A percentile compares a stretch with the other conserved stretches of the same genome.
Conservation (phyloP, 805 yeast species). For the Zygosaccharomyces rouxii region DNA sequence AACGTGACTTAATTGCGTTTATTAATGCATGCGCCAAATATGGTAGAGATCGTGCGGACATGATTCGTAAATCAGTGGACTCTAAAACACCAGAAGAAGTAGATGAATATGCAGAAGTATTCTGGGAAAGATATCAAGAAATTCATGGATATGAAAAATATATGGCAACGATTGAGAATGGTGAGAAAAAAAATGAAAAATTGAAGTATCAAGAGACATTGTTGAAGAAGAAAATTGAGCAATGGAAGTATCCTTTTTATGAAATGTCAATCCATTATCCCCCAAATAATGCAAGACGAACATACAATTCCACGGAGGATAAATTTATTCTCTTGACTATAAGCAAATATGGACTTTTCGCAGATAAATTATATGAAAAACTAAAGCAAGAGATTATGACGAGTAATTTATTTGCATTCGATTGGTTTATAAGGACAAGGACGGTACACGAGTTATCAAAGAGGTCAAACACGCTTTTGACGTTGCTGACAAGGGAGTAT, state of each 20-base stretch:
- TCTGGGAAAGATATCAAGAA: slow-evolving; percentile 57
- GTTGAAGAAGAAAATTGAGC: slow-evolving; percentile 49
- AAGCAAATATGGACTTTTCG: slow-evolving; percentile 59
- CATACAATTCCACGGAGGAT: slow-evolving; percentile 67
- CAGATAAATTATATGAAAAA: slow-evolving; percentile 56
- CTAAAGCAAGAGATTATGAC: slow-evolving; percentile 59
- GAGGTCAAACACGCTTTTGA: slow-evolving; percentile 60
- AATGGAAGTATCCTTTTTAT: slow-evolving; percentile 54
- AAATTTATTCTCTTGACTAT: slow-evolving; percentile 58
- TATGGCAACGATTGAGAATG: slow-evolving; percentile 63
- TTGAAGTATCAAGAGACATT: slow-evolving; percentile 51
- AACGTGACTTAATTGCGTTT: slow-evolving; percentile 69
- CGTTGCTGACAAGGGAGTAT: slow-evolving; percentile 65
- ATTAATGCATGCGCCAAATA: slow-evolving; percentile 64
- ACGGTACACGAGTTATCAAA: slow-evolving; percentile 68
- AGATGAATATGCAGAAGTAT: slow-evolving; percentile 50
- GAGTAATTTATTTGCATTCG: slow-evolving; percentile 61
- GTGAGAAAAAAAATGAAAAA: slow-evolving; percentile 62
- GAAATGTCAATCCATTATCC: slow-evolving; percentile 67
- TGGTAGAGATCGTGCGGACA: slow-evolving; percentile 50
- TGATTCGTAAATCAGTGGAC: slow-evolving; percentile 53
- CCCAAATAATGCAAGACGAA: slow-evolving; percentile 75
- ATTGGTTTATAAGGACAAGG: slow-evolving; percentile 69
- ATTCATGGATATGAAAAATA: slow-evolving; percentile 72
- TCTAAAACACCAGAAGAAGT: slow-evolving; percentile 59